Evolutionary conservation across 495 filamentous ascomycete species (phyloP).

Genomic region (Talaromyces trachyspermus): DNA sequence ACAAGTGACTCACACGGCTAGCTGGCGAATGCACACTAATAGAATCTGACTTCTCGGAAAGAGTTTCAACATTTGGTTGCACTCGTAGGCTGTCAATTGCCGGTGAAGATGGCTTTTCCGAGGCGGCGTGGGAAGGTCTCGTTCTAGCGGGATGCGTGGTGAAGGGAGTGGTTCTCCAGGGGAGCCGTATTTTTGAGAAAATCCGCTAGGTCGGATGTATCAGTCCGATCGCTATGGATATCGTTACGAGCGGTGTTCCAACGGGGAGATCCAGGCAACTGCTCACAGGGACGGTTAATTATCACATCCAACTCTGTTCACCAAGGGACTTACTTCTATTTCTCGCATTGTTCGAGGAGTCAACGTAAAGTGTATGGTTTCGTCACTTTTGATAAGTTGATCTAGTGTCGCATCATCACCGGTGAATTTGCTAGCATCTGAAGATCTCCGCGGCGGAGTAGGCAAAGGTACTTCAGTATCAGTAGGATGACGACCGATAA

Average conservation of each 20-base stretch:
- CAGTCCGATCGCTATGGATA: conserved; percentile 12
- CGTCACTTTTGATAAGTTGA: conserved; percentile 77
- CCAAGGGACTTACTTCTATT: conserved; percentile 55
- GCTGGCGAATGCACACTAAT: neutral
- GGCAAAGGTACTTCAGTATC: conserved; percentile 31
- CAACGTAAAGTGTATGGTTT: conserved; percentile 89
- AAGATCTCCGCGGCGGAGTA: conserved; percentile 37
- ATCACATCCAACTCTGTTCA: neutral
- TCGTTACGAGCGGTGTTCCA: conserved; percentile 21
- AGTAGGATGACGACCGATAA: conserved; percentile 38
- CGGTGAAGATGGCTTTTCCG: neutral
- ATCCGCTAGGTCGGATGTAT: conserved; percentile 29
- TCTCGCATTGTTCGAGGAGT: conserved; percentile 86
- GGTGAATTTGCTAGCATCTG: conserved; percentile 37
- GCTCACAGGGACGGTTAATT: conserved; percentile 2
- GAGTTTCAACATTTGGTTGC: conserved; percentile 8
- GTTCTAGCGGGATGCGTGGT: conserved; percentile 6
- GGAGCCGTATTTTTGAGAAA: conserved; percentile 31
- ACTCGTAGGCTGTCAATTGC: conserved; percentile 15
- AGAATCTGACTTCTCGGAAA: conserved; percentile 1
- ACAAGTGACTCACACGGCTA: neutral
- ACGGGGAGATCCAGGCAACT: conserved; percentile 37
- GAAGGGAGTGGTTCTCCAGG: conserved; percentile 19
- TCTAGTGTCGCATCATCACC: conserved; percentile 58
- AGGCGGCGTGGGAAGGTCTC: conserved; percentile 1